Evolutionary conservation across 148 eudicot species (phyloP).

Genomic region (Rhododendron williamsianum): DNA sequence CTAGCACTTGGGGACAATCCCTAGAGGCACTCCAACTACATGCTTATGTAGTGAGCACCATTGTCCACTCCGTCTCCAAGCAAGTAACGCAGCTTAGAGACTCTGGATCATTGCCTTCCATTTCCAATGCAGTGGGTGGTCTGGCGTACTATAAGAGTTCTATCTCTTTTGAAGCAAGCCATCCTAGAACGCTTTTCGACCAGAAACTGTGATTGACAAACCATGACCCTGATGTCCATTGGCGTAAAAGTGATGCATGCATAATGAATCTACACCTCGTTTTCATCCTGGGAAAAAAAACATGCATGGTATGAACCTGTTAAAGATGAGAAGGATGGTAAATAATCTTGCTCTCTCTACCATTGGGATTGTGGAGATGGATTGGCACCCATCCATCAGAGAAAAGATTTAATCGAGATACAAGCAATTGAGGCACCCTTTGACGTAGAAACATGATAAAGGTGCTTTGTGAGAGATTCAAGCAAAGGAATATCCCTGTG

Average conservation of each 20-base stretch:
- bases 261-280: not conserved
- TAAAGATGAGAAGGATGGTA: not conserved
- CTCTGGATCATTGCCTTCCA: not conserved
- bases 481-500: not conserved
- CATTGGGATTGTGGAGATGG: not conserved
- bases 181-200: not conserved
- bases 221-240: not conserved
- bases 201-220: not conserved
- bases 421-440: not conserved
- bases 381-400: not conserved
- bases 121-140: not conserved
- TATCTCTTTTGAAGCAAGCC: not conserved
- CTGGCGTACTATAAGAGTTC: not conserved
- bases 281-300: not conserved
- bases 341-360: not conserved
- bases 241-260: not conserved
- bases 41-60: not conserved
- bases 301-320: not conserved
- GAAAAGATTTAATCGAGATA: not conserved
- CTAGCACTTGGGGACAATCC: not conserved
- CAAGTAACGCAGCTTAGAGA: not conserved
- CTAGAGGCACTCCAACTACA: not conserved
- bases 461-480: not conserved
- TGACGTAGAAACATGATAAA: not conserved
- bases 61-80: not conserved